Evolutionary conservation across 371 early-diverging fungal genomes (phyloP), one percentile per base, ranked within the genome.

Genomic region (Mortierella sp.): DNA sequence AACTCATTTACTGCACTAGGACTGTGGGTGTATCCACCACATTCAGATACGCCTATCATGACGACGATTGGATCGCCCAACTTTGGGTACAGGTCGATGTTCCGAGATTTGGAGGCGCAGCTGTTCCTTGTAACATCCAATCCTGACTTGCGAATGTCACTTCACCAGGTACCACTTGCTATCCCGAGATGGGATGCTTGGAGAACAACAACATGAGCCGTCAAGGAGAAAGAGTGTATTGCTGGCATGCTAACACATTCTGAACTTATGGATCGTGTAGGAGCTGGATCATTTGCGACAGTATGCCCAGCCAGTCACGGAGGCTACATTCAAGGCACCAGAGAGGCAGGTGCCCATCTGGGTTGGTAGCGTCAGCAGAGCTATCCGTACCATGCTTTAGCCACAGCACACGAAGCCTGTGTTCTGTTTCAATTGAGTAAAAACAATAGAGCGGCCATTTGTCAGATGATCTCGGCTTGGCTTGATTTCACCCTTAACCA

Each of bases 1-100:
- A 34, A 34, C 34, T 10, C 4, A 7, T 4, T 34, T 3, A 19
- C 16, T 14, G 19, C 14, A 27, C 10, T 59, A 73, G 80, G 73
- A 17, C 19, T 79, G 8, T 79, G 76, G 81, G 58, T 80, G 16
- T 79, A 79, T 46, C 67, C 72, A 28, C 77, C 71, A 1, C 44
- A 61, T 5, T 73, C 65, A 1, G 54, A 54, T 25, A 31, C 63
- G 24, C 81, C 72, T 5, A 57, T 67, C 22, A 44, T 92, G 64
- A 94, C 96, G 1, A 88, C 92, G 73, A 89, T 97, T 58, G 98
- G 98, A 6, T 96, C 96, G 1, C 91, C 95, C 14, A 98, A 98
- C 79, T 96, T 92, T 82, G 95, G 95, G 0, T 88, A 93, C 65
- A 86, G 97, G 39, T 97, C 97, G 1, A 81, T 91, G n/a, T 85